Conservation (phyloP, 2,329 filamentous ascomycete genomes). For the Pseudogymnoascus sp. region DNA sequence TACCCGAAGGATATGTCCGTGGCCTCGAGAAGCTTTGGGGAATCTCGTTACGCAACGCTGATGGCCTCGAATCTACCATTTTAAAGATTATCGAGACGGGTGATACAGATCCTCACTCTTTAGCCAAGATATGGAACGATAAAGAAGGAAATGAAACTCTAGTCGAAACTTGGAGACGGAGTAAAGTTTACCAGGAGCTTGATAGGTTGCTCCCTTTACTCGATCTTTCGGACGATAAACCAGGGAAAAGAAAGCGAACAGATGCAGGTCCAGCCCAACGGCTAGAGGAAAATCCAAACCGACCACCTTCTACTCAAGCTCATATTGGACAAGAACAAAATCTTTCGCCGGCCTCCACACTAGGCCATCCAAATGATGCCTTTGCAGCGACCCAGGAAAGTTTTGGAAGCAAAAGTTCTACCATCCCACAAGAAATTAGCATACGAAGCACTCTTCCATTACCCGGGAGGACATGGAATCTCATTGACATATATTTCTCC, state of each 20-base stretch:
- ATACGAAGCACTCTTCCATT: conserved; percentile 9
- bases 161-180: conserved; percentile 27
- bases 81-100: conserved; percentile 34
- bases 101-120: conserved; percentile 4
- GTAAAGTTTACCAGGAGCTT: conserved; percentile 25
- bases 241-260: conserved; percentile 21
- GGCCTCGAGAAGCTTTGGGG: conserved; percentile 58
- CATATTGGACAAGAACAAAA: background rate
- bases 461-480: conserved; percentile 29
- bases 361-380: background rate
- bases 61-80: conserved; percentile 41
- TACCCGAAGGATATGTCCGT: conserved; percentile 73
- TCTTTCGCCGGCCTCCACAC: background rate
- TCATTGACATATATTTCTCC: conserved; percentile 67
- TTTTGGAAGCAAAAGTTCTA: background rate
- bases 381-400: background rate
- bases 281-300: background rate
- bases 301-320: background rate
- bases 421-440: background rate
- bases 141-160: conserved; percentile 31
- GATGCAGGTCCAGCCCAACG: conserved; percentile 6
- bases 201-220: conserved; percentile 25
- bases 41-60: conserved; percentile 43
- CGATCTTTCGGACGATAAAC: conserved; percentile 19
- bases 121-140: conserved; percentile 26